Evolutionary conservation across 805 yeast genomes (phyloP).

Genomic region (Candida ovalis): DNA sequence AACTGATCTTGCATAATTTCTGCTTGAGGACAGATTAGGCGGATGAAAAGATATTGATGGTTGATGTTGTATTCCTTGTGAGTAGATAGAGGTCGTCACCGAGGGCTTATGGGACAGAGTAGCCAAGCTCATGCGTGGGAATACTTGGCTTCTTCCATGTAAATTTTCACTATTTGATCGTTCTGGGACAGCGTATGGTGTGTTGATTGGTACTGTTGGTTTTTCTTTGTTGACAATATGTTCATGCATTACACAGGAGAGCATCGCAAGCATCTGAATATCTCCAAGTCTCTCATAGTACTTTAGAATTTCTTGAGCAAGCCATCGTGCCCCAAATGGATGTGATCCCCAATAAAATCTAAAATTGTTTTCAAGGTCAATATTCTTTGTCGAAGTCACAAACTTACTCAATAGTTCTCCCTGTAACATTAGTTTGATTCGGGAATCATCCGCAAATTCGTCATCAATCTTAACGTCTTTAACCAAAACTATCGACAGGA

Average conservation of each 20-base stretch:
- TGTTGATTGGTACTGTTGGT: conserved; percentile 40
- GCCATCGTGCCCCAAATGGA: conserved; percentile 69
- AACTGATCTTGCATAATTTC: conserved; percentile 12
- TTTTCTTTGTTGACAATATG: conserved; percentile 27
- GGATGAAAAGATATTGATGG: neutral
- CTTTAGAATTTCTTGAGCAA: conserved; percentile 55
- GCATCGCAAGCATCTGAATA: conserved; percentile 87
- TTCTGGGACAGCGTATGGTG: conserved; percentile 34
- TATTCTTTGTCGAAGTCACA: conserved; percentile 9
- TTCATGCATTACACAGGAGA: conserved; percentile 67
- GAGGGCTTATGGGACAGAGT: conserved; percentile 1
- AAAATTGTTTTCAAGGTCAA: conserved; percentile 15
- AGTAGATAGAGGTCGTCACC: neutral
- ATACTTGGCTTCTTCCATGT: neutral
- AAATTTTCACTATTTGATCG: neutral
- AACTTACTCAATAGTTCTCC: conserved; percentile 14
- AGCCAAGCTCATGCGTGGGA: neutral
- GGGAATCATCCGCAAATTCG: conserved; percentile 1
- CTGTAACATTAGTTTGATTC: conserved; percentile 10
- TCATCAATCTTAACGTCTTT: conserved; percentile 36
- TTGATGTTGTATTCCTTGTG: neutral
- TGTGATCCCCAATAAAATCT: conserved; percentile 74
- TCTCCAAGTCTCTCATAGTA: conserved; percentile 65
- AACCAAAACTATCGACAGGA: conserved; percentile 44
- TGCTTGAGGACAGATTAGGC: conserved; percentile 17